phyloP scores from a whole-genome alignment of 495 filamentous ascomycete genomes.

The Neurospora sp. region DNA sequence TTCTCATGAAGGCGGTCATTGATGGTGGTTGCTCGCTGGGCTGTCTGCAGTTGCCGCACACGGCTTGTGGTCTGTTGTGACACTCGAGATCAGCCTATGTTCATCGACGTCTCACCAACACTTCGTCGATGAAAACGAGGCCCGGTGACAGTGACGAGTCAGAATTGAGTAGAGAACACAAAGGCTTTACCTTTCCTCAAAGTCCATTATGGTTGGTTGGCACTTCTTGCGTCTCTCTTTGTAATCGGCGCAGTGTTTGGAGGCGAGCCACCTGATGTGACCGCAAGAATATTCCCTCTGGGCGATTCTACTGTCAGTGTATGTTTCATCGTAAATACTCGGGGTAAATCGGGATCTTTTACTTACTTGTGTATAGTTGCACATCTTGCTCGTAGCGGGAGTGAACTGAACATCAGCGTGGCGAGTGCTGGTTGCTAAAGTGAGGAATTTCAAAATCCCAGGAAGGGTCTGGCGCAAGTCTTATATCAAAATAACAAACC shows the following conservation, averaged over 20 bases:
- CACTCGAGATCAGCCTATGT: not conserved
- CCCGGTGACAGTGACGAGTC: not conserved
- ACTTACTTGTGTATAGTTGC: conserved; percentile 3
- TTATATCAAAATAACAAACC: not conserved
- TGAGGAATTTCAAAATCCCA: not conserved
- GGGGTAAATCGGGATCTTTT: not conserved
- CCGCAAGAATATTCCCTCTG: conserved; percentile 9
- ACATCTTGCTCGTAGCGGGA: not conserved
- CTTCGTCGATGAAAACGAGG: not conserved
- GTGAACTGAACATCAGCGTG: not conserved
- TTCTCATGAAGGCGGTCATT: not conserved
- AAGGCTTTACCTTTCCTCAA: conserved; percentile 3
- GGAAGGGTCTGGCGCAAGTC: not conserved
- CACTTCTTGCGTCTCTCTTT: not conserved
- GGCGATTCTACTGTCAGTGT: not conserved
- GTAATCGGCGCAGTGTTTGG: conserved; percentile 6
- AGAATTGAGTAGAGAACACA: not conserved
- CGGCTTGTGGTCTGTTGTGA: not conserved
- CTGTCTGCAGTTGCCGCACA: conserved; percentile 1
- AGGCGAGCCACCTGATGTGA: conserved; percentile 8
- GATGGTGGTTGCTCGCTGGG: not conserved
- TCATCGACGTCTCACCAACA: not conserved
- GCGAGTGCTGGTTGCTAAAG: not conserved
- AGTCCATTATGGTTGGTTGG: conserved; percentile 2
- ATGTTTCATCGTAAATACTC: not conserved